Evolutionary conservation across 2,329 filamentous ascomycete genomes (phyloP), one percentile per base, ranked within the genome.

Genomic region (Fusarium albosuccineum): DNA sequence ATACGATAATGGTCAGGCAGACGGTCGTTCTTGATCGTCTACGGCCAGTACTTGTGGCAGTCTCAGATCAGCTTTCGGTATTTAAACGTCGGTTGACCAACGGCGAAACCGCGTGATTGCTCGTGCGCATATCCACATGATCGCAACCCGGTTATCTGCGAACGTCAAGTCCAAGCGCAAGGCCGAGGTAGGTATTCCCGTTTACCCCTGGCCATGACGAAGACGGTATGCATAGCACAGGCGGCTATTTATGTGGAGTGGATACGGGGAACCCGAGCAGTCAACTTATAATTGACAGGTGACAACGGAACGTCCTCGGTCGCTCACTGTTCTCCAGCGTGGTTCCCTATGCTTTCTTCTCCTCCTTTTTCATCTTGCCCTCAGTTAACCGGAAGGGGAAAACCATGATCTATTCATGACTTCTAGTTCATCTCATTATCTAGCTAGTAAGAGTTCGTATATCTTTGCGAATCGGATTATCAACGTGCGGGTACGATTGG

Each of bases 211-310:
- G 33, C 5, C 10, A 14, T 27, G 33, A 17, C 33, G 17, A 37
- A 22, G 13, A 13, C 13, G 33, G 9, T 29, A 50, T 50, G 46
- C 22, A 50, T 50, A 50, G 39, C 30, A 50, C 37, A 50, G 46
- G 46, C 46, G 46, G 37, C 46, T 50, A 50, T 37, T 3, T 22
- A 22, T 22, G 33, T 37, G n/a, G 30, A 2, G 46, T 37, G 46
- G 46, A 33, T 50, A 49, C 46, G 46, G 46, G 46, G 45, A 49
- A 49, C 17, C 45, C 45, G 45, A 49, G 30, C 14, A 49, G 13
- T 6, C 29, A 49, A 17, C 30, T 36, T 49, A 11, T 27, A 49
- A 36, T 10, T 49, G 46, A 49, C 46, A 49, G 17, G 46, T 49
- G 34, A 49, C 11, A 49, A 49, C 34, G 13, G 13, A 11, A 36